Evolutionary conservation across 305 asterid genomes (phyloP), one percentile per base, ranked within the genome.

Genomic region (Solanum aculeatissimum): DNA sequence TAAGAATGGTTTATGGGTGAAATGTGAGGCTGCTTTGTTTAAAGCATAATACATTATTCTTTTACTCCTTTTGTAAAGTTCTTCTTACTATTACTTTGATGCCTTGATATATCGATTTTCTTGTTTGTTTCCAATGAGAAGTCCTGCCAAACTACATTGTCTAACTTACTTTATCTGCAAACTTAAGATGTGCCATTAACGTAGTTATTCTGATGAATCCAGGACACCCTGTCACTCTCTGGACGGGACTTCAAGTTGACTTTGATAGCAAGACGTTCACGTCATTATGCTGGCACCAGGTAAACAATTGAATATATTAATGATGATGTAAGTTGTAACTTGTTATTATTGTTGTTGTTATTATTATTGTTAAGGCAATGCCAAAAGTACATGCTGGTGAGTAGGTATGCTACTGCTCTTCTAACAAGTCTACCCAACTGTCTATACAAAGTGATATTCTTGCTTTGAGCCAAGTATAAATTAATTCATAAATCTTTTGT

Each of bases 201-300:
- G 83, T 83, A 83, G 86, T 85, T 88, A 57, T 84, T 69, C 85
- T 86, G 85, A 86, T 85, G 85, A 83, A 83, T 89, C 72, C 91
- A 96, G 99, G 95, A 91, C 85, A 92, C 90, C 60, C 85, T 93
- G 74, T 89, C 97, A 13, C 91, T 96, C 86, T 91, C 97, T 82
- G 97, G 98, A 75, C 92, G 96, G 84, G 92, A 91, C 88, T 90
- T 96, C 91, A 90, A 90, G 90, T 88, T 96, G 87, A 90, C 95
- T 82, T 90, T 96, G 29, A 91, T 96, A 84, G 96, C 97, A 58
- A 94, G 99, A 85, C 99, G 99, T 86, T 96, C 99, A 40, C 94
- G 99, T 43, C 98, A 95, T 92, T 95, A 93, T 90, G 99, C 99
- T 91, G 99, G 99, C 81, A 96, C 98, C 88, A 94, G 99, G 99